Base-by-base conservation (phyloP, 2,329 filamentous ascomycete species). In the Alternaria tenuissima region DNA sequence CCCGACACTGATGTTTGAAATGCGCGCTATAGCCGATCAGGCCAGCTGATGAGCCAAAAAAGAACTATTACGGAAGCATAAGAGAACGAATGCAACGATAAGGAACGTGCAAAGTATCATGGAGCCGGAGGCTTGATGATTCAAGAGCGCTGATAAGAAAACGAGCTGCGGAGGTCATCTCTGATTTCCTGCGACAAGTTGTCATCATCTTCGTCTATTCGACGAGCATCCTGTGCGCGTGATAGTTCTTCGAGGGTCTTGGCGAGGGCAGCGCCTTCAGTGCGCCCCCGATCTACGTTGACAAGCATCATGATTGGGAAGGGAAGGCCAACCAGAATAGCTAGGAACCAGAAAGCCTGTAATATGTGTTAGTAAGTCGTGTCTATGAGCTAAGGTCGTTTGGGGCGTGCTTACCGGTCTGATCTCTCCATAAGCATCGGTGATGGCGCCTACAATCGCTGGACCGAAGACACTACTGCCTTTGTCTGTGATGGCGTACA, bases 401-500 rank as follows among this genome's bases (percentile, higher is more conserved):
- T 20, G 6, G n/a, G 9, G 20, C 4, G 6, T 14, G 70, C 76
- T 67, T 72, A 79, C 78, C 9, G 82, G 82, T 59, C 82, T 73
- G 52, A 84, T 84, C 55, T 82, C 81, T 6, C 82, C 82, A 47
- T 78, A 81, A 3, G 77, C 87, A 78, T 98, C 94, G 12, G 95
- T 97, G 66, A 99, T 97, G 12, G 89, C 88, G 1, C 94, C 95
- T 0, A 99, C 95, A 74, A 99, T 94, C 0, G 93, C 91, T 0
- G 95, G 95, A 0, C 95, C 95, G 78, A 99, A 97, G 2, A 98
- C 85, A 74, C 92, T 96, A 22, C 91, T 95, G 1, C 94, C 94
- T 79, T 99, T 99, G 78, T 99, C 95, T 2, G 95, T 98, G 65
- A 98, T 97, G 36, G 95, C 95, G 75, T 98, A 99, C 2, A 99